Conservation (phyloP, 1,284 basidiomycete genomes). For the Afroboletus lepidellus region DNA sequence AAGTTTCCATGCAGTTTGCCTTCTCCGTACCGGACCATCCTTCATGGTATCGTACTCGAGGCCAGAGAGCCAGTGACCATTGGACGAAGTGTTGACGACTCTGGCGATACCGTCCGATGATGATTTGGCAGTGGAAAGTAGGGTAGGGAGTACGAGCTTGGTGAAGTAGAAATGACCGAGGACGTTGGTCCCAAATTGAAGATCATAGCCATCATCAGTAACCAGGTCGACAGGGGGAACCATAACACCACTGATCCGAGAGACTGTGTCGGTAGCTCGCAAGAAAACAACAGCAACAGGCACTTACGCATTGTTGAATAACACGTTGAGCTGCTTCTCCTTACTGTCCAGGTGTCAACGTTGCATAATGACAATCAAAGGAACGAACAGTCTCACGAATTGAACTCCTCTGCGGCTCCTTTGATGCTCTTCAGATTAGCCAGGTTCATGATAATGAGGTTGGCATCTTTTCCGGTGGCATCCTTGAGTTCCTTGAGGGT, state of each 20-base stretch:
- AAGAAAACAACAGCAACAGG: not conserved
- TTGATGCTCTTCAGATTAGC: conserved; percentile 55
- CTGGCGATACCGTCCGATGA: conserved; percentile 37
- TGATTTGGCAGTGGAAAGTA: conserved; percentile 35
- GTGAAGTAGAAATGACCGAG: conserved; percentile 49
- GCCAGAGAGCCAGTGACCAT: conserved; percentile 18
- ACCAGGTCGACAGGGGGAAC: conserved; percentile 40
- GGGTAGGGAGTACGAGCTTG: conserved; percentile 40
- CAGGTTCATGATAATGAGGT: conserved; percentile 63
- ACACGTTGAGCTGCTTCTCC: conserved; percentile 48
- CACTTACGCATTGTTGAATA: conserved; percentile 57
- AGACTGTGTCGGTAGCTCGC: not conserved
- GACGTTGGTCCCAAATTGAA: conserved; percentile 54
- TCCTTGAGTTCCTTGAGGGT: conserved; percentile 53
- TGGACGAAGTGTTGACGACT: conserved; percentile 44
- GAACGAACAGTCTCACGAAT: conserved; percentile 6
- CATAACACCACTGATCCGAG: conserved; percentile 47
- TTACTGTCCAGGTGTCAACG: too few species aligned
- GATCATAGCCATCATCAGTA: conserved; percentile 54
- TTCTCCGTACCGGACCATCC: conserved; percentile 30
- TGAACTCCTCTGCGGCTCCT: conserved; percentile 50
- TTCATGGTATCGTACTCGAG: conserved; percentile 30
- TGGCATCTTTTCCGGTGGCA: conserved; percentile 43
- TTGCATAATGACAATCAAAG: not conserved
- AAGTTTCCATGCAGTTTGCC: conserved; percentile 22